phyloP scores from a whole-genome alignment of 164 flowering plant genomes.

The Aristolochia fimbriata region DNA sequence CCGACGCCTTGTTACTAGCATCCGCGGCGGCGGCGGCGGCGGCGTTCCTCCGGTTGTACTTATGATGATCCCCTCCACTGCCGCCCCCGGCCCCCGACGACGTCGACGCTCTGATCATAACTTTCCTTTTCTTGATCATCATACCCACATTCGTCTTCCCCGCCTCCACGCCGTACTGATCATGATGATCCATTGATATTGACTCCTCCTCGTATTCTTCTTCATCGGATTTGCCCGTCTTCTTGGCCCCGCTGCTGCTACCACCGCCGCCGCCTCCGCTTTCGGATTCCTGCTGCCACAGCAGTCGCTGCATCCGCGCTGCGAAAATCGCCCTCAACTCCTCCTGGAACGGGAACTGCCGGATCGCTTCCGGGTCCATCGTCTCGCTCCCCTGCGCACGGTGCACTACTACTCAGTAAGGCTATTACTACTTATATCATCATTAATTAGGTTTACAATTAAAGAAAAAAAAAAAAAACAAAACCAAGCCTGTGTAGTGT shows the following conservation, averaged over 20 bases:
- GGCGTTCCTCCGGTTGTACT: too few relatives aligned
- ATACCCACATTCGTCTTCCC: too few relatives aligned
- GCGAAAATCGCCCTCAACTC: conserved; percentile 73
- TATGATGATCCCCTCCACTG: too few relatives aligned
- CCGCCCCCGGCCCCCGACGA: too few relatives aligned
- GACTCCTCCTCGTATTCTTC: conserved; percentile 77
- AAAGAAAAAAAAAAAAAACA: too few relatives aligned
- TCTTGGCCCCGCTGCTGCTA: conserved; percentile 36
- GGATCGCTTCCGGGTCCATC: conserved; percentile 53
- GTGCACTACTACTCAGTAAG: not conserved
- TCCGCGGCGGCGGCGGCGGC: conserved; percentile 6
- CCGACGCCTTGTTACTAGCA: conserved; percentile 14
- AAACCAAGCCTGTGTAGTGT: too few relatives aligned
- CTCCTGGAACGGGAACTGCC: conserved; percentile 77
- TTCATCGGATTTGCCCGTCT: conserved; percentile 32
- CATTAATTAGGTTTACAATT: too few relatives aligned
- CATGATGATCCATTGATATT: conserved; percentile 18
- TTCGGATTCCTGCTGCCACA: conserved; percentile 41
- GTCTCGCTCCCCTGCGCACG: conserved; percentile 66
- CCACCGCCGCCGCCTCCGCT: conserved; percentile 12
- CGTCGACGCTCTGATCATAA: too few relatives aligned
- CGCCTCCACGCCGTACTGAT: conserved; percentile 2
- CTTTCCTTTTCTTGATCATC: conserved; percentile 1
- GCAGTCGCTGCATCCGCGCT: conserved; percentile 68
- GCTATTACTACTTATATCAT: too few relatives aligned